phyloP scores from a whole-genome alignment of 75 land plant species.

The Larix kaempferi region DNA sequence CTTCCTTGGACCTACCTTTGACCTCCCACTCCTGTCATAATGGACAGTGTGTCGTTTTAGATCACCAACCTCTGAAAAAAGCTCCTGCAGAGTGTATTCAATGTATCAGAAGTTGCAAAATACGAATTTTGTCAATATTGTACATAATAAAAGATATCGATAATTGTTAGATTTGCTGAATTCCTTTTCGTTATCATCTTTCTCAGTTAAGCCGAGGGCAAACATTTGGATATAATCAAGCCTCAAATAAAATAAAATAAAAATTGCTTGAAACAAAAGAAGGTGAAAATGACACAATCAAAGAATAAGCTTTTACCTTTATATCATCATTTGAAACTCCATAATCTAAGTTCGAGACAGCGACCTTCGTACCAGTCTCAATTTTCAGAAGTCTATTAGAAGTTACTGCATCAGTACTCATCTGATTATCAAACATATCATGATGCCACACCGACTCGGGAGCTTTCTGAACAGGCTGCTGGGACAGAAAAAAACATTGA shows the following conservation, averaged over 20 bases:
- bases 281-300: not conserved
- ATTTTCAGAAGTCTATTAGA: conserved; percentile 38
- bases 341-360: conserved; percentile 79
- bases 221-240: too few relatives aligned
- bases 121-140: not conserved
- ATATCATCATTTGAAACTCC: conserved; percentile 95
- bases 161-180: too few relatives aligned
- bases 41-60: conserved; percentile 71
- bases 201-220: too few relatives aligned
- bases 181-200: too few relatives aligned
- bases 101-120: not conserved
- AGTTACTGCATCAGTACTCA: conserved; percentile 21
- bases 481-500: not conserved
- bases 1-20: conserved; percentile 59
- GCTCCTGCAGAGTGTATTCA: conserved; percentile 58
- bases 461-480: conserved; percentile 30
- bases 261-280: not conserved
- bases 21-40: conserved; percentile 94
- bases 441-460: conserved; percentile 76
- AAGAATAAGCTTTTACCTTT: conserved; percentile 47
- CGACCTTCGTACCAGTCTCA: conserved; percentile 90
- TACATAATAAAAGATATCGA: too few relatives aligned
- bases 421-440: conserved; percentile 60
- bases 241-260: not conserved
- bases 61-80: conserved; percentile 95